Evolutionary conservation across 163 green algal genomes (phyloP).

Genomic region (Volvox carteri): DNA sequence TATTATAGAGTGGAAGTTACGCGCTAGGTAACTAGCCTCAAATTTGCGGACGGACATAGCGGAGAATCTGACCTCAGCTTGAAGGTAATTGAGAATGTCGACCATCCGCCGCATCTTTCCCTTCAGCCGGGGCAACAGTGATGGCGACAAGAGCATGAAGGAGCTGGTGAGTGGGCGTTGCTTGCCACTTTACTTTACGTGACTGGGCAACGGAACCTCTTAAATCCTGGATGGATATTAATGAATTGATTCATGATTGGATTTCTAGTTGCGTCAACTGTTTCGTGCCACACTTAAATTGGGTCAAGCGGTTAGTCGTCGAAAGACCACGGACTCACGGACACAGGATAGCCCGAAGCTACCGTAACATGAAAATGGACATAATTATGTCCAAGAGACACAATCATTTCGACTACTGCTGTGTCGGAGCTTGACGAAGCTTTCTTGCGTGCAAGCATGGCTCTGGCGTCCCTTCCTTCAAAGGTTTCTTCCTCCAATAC

Average conservation of each 20-base stretch:
- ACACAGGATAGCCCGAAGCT: neutral
- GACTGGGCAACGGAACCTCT: too few species aligned
- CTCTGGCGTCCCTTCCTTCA: too few species aligned
- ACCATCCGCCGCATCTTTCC: constrained; percentile 62
- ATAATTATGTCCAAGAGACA: neutral
- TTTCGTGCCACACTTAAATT: neutral
- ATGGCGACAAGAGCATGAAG: constrained; percentile 80
- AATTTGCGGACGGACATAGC: neutral
- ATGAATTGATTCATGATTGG: too few species aligned
- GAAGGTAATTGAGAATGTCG: constrained; percentile 8
- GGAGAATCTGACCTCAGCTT: neutral
- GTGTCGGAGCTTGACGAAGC: constrained; percentile 29
- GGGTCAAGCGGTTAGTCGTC: neutral
- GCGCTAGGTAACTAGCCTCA: too few species aligned
- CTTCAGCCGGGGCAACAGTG: constrained; percentile 70
- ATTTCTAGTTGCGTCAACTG: too few species aligned
- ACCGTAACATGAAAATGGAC: neutral
- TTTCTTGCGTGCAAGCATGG: neutral
- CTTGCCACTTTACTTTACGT: neutral
- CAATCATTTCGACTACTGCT: neutral
- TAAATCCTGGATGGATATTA: too few species aligned
- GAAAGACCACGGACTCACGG: neutral
- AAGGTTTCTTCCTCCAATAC: too few species aligned
- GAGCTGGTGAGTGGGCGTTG: constrained; percentile 58
- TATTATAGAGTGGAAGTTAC: too few species aligned